phyloP scores from a whole-genome alignment of 2,329 filamentous ascomycete species.

The Botrytis galanthina region DNA sequence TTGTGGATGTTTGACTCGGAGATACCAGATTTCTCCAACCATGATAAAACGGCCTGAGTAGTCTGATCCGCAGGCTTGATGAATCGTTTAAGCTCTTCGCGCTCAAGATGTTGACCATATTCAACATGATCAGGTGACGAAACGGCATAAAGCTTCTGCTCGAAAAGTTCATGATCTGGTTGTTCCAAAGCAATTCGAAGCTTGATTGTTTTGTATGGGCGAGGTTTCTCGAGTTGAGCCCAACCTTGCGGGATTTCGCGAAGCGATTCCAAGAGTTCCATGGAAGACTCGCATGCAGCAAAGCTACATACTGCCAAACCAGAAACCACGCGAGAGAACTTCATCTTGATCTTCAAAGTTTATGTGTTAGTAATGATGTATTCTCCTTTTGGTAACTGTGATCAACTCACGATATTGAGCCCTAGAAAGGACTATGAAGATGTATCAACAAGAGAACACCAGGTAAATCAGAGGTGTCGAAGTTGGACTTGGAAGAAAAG shows the following conservation, averaged over 20 bases:
- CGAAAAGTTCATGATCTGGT: constrained; percentile 45
- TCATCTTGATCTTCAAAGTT: constrained; percentile 14
- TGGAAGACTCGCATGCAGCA: constrained; percentile 16
- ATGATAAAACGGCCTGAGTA: constrained; percentile 50
- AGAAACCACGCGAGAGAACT: constrained; percentile 12
- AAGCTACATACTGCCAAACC: constrained; percentile 16
- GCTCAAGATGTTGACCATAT: constrained; percentile 54
- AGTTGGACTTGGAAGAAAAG: not conserved
- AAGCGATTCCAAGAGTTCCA: constrained; percentile 31
- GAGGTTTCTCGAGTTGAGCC: constrained; percentile 27
- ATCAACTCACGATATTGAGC: constrained; percentile 8
- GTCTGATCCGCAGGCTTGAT: constrained; percentile 52
- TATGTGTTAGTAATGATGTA: not conserved
- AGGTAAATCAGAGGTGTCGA: not conserved
- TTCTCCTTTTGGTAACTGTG: not conserved
- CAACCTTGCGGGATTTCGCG: constrained; percentile 30
- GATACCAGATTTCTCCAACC: constrained; percentile 53
- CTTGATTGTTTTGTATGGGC: constrained; percentile 24
- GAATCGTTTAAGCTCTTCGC: constrained; percentile 51
- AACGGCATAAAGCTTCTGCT: constrained; percentile 44
- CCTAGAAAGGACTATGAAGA: not conserved
- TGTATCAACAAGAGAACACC: not conserved
- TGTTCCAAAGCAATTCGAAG: constrained; percentile 41
- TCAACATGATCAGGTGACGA: constrained; percentile 48
- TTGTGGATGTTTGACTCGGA: constrained; percentile 46